A percentile compares a stretch with the other conserved stretches of the same genome.
These are phyloP conservation scores for Rhodocollybia butyracea DNA, from an alignment of 768 basidiomycete species.

Conservation along the genomic window DNA sequence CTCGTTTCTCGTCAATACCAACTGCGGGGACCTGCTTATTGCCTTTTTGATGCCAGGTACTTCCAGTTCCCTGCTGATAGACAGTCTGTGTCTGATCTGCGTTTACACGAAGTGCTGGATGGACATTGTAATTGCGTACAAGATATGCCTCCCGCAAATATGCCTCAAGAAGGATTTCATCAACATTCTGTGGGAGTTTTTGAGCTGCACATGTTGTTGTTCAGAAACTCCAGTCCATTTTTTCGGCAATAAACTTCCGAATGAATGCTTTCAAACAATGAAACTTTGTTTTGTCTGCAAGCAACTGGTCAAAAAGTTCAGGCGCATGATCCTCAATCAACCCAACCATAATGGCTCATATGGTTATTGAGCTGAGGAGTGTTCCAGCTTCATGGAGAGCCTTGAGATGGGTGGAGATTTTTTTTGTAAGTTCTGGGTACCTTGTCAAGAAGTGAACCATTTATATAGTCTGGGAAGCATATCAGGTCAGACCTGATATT, in stretches of 20 bases:
- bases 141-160: conserved; percentile 11
- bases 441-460: too few relatives aligned
- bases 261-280: conserved; percentile 16
- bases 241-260: conserved; percentile 1
- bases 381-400: neutral
- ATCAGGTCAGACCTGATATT: too few relatives aligned
- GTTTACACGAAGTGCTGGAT: conserved; percentile 15
- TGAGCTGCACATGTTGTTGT: conserved; percentile 20
- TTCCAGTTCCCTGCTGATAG: conserved; percentile 8
- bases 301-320: conserved; percentile 15
- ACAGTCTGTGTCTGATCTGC: conserved; percentile 17
- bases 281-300: conserved; percentile 14
- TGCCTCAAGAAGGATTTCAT: conserved; percentile 10
- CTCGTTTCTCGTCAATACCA: conserved; percentile 18
- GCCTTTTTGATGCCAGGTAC: conserved; percentile 11
- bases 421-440: neutral
- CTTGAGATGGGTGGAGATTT: neutral
- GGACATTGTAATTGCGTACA: conserved; percentile 12
- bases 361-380: neutral
- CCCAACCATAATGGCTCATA: conserved; percentile 2
- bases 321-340: conserved; percentile 15
- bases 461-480: too few relatives aligned
- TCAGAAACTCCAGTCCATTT: conserved; percentile 18
- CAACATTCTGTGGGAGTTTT: conserved; percentile 21
- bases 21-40: conserved; percentile 15